Evolutionary conservation across 345 rosid species (phyloP), one percentile per base, ranked within the genome.

Genomic region (Boechera stricta): DNA sequence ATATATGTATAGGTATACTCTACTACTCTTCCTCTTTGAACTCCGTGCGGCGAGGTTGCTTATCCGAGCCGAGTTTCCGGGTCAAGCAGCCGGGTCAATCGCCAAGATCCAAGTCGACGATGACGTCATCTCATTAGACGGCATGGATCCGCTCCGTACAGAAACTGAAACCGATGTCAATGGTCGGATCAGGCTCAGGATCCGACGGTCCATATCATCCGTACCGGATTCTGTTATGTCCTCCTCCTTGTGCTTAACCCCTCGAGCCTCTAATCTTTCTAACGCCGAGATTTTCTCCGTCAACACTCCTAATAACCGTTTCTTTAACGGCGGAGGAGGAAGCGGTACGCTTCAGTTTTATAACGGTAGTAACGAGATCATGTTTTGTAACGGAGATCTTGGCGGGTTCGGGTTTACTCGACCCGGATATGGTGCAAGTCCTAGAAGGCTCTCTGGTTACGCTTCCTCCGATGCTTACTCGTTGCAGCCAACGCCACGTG

Each of bases 391-490:
- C 18, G 88, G 86, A 10, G 90, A 88, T 12, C 28, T 85, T 69
- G 82, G 82, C 5, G 85, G 78, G n/a, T 85, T 82, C n/a, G 90
- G 85, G 29, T 84, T 78, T 78, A 73, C 82, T 12, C 87, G 90
- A 44, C 81, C 88, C 48, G 84, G 79, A 3, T 64, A 79, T 32
- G 79, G 86, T 36, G 87, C 86, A 5, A 79, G 96, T 60, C 67
- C 79, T 11, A 74, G 89, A 56, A 72, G 81, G 11, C 67, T 78
- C 1, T 88, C 91, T 0, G 92, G 91, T 4, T 90, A 90, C 56
- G 91, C 90, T 11, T 90, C 96, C 2, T 90, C 93, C 0, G 96
- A 90, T 62, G 93, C 91, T 26, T 90, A 90, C 82, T 90, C 93
- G 1, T 67, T 77, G 67, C 82, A 81, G 51, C 90, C 86, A 2